Evolutionary conservation across 1,139 yeast genomes (phyloP), one percentile per base, ranked within the genome.

Genomic region (Hansenula sp.): DNA sequence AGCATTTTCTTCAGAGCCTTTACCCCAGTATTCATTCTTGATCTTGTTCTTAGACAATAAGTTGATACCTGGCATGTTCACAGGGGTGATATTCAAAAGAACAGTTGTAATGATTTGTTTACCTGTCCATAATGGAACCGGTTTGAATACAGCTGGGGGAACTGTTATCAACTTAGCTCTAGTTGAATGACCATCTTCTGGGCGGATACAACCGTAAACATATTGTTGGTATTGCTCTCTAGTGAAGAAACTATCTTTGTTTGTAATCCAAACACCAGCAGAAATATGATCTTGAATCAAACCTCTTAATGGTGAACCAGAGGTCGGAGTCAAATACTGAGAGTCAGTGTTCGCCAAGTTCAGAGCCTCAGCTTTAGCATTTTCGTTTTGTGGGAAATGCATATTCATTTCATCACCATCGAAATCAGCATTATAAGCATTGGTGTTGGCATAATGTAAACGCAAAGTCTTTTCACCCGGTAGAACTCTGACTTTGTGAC

Each of bases 331-430:
- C 62, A 94, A 76, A 64, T 94, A 94, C 70, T 93, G 99, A 49
- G 95, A 87, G 67, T 94, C 97, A 11, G 99, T 93, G 64, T 93
- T 90, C 40, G 99, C 99, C 62, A 94, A 77, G 63, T 89, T 79
- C 60, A 89, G 74, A 4, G 99, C 99, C 71, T 94, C 99, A 27
- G 99, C 94, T 60, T 93, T 84, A 13, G 99, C 99, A 58, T 89
- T 89, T 71, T 93, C 98, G 66, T 88, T 91, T 71, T 94, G 99
- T 28, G 99, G 99, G 75, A 94, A 93, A 71, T 94, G 99, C 97
- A 94, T 86, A 65, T 94, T 94, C 99, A 94, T 94, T 73, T 94
- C 99, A 70, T 94, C 99, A 73, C 99, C 99, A 71, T 94, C 99
- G 61, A 94, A 94, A 78, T 94, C 99, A 36, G 99, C 99, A 67